phyloP scores from a whole-genome alignment of 768 basidiomycete genomes.

The Exidia glandulosa region DNA sequence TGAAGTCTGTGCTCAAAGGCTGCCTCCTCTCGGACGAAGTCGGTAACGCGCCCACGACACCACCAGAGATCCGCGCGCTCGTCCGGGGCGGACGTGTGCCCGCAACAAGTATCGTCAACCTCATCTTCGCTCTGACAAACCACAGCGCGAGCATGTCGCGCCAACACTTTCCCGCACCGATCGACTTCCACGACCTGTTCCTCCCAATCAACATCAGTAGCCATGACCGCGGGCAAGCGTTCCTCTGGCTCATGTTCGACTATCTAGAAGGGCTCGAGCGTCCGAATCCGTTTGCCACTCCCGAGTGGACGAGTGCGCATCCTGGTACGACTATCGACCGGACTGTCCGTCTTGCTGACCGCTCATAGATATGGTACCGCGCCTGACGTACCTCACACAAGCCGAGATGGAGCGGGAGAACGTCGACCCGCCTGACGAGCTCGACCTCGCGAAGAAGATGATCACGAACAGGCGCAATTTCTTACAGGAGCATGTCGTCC shows the following conservation, averaged over 20 bases:
- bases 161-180: conserved; percentile 33
- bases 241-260: conserved; percentile 76
- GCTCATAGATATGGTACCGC: neutral
- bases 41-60: conserved; percentile 39
- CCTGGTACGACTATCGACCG: conserved; percentile 55
- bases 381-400: conserved; percentile 13
- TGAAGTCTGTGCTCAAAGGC: conserved; percentile 64
- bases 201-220: conserved; percentile 66
- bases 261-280: conserved; percentile 57
- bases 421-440: conserved; percentile 65
- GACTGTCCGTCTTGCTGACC: conserved; percentile 8
- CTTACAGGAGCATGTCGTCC: conserved; percentile 17
- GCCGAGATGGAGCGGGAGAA: conserved; percentile 57
- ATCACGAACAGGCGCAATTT: conserved; percentile 59
- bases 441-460: conserved; percentile 71
- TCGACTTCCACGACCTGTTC: conserved; percentile 68
- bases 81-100: conserved; percentile 47
- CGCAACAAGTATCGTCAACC: conserved; percentile 63
- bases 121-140: conserved; percentile 60
- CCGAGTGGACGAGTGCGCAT: conserved; percentile 46
- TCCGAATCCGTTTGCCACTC: conserved; percentile 57
- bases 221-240: conserved; percentile 59
- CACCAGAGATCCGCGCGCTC: conserved; percentile 43
- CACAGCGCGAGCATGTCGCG: conserved; percentile 69
- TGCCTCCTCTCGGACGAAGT: conserved; percentile 43